Base-by-base conservation (phyloP, 2,329 filamentous ascomycete genomes). In the Arthrobotrys iridis region DNA sequence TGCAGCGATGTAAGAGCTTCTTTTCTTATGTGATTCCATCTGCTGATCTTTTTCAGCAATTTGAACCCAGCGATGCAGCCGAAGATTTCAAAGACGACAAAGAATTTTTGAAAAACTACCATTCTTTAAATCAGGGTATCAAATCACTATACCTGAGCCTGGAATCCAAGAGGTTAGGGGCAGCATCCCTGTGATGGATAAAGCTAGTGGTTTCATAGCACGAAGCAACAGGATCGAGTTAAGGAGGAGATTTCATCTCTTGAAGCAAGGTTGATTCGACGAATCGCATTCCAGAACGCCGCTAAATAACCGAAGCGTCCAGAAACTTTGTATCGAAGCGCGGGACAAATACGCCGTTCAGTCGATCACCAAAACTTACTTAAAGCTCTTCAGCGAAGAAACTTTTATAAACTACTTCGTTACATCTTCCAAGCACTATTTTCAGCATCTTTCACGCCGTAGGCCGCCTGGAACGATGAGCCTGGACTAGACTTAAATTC, bases 11-110 rank as follows among this genome's bases (percentile, higher is more conserved):
- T 55, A 55, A 24, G 28, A 35, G 1, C 11, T n/a, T n/a, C 11
- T 40, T 4, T 5, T 4, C 35, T 40, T 40, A 2, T 4, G 11
- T 40, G 11, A n/a, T n/a, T 2, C 5, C 35, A 13, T 1, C 35
- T 40, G 10, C 48, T 55, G 18, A 55, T n/a, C 30, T 13, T 4
- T 3, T 3, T 35, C 6, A 55, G 50, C 8, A 37, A 6, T 55
- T 55, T n/a, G 50, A 55, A 55, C 50, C 50, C 6, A 55, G 30
- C 18, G 50, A 55, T 13, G 50, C 50, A 10, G 50, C 18, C 1
- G 50, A 55, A n/a, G 50, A 55, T n/a, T 55, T 55, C 30, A 55
- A 55, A 24, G 30, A 18, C 7, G 50, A 55, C 18, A 55, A 37
- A 18, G 4, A 37, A 28, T 55, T 55, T 24, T 11, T 37, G 1